Conservation (phyloP, 139 green algal genomes). For the Eudorina sp. region DNA sequence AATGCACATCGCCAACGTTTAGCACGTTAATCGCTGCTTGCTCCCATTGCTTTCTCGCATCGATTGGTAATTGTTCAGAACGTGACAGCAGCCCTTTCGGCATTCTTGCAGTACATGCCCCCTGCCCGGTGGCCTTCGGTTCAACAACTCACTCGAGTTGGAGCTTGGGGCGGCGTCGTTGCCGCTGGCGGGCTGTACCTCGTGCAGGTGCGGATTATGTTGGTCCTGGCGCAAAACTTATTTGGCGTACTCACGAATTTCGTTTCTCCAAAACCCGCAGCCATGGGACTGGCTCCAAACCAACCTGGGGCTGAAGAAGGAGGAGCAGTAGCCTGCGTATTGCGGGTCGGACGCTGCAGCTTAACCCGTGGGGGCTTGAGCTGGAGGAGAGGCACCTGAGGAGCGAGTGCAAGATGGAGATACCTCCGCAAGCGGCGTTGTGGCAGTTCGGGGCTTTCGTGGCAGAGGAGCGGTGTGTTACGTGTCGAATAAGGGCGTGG, state of each 20-base stretch:
- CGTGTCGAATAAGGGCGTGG: too few relatives aligned
- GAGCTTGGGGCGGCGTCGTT: conserved; percentile 36
- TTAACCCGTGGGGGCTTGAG: too few relatives aligned
- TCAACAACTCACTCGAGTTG: not conserved
- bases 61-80: too few relatives aligned
- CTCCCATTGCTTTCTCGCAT: too few relatives aligned
- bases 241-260: not conserved
- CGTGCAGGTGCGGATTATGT: conserved; percentile 25
- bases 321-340: conserved; percentile 23
- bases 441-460: too few relatives aligned
- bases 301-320: conserved; percentile 40
- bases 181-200: conserved; percentile 14
- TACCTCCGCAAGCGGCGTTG: too few relatives aligned
- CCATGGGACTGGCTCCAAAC: conserved; percentile 41
- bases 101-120: conserved; percentile 21
- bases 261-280: not conserved
- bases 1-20: too few relatives aligned
- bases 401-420: too few relatives aligned
- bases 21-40: too few relatives aligned
- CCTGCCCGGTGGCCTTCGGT: conserved; percentile 17
- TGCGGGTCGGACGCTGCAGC: too few relatives aligned
- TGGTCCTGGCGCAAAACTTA: not conserved
- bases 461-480: too few relatives aligned
- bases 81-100: not conserved
- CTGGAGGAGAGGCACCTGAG: too few relatives aligned